phyloP scores from a whole-genome alignment of 345 rosid genomes.

The Eucalyptus dawsonii region DNA sequence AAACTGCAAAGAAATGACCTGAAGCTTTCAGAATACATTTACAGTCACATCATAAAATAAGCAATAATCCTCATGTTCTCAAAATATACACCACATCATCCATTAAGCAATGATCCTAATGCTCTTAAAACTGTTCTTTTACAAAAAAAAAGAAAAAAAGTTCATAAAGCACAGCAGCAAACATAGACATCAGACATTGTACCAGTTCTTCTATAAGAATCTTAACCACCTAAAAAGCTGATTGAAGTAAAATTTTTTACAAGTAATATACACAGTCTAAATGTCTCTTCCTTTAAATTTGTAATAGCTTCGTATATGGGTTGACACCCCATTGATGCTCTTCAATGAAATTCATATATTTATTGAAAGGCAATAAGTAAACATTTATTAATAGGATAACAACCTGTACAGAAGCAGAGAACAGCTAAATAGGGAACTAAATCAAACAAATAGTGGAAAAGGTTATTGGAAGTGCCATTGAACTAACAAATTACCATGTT shows the following conservation, averaged over 20 bases:
- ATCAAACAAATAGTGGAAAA: background rate
- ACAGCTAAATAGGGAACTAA: background rate
- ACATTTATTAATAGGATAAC: background rate
- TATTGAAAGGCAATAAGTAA: background rate
- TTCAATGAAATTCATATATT: background rate
- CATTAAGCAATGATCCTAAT: background rate
- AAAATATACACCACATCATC: background rate
- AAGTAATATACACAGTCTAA: background rate
- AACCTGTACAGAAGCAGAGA: background rate
- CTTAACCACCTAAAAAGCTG: background rate
- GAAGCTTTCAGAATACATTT: background rate
- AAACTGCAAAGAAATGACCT: conserved; percentile 33
- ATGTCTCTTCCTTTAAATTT: background rate
- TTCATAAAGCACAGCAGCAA: background rate
- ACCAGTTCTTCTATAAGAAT: background rate
- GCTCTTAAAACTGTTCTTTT: background rate
- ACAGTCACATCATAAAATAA: background rate
- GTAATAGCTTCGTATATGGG: background rate
- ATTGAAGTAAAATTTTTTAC: background rate
- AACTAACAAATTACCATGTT: background rate
- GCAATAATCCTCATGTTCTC: background rate
- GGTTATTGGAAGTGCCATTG: background rate
- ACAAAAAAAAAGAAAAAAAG: background rate
- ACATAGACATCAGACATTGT: background rate
- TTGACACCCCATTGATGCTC: background rate